These are phyloP conservation scores for Fusarium nodosum DNA, from an alignment of 2,329 filamentous ascomycete species.

Conservation along the genomic window DNA sequence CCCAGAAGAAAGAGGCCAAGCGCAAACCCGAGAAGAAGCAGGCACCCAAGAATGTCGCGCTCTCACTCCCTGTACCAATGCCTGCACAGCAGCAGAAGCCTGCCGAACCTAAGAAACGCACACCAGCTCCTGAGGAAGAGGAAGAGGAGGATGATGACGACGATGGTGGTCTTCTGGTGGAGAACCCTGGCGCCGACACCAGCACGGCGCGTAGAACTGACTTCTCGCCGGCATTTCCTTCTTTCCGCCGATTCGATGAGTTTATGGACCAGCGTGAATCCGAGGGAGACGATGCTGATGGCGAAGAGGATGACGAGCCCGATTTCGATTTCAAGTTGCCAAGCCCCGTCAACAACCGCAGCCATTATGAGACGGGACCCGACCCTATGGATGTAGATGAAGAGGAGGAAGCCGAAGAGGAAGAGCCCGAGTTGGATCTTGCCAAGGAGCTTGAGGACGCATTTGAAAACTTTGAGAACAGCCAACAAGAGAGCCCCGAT, in stretches of 20 bases:
- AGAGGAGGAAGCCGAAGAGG: constrained; percentile 47
- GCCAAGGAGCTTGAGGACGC: constrained; percentile 68
- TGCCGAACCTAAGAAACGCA: constrained; percentile 49
- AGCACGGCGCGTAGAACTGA: constrained; percentile 54
- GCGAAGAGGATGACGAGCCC: constrained; percentile 63
- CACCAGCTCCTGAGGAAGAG: constrained; percentile 60
- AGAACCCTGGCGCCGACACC: constrained; percentile 68
- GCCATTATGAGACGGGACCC: constrained; percentile 43
- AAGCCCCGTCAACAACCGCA: constrained; percentile 63
- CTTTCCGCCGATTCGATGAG: constrained; percentile 66
- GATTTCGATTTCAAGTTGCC: constrained; percentile 66
- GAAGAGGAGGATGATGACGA: constrained; percentile 69
- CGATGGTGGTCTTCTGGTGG: constrained; percentile 69
- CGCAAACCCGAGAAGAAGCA: constrained; percentile 56
- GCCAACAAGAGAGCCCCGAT: constrained; percentile 63
- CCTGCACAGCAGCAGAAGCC: constrained; percentile 39
- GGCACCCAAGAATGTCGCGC: constrained; percentile 52
- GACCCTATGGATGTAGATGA: constrained; percentile 52
- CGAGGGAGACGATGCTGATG: constrained; percentile 62
- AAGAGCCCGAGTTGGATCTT: constrained; percentile 56
- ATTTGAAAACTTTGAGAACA: constrained; percentile 67
- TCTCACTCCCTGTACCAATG: constrained; percentile 55
- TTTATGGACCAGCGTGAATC: constrained; percentile 63
- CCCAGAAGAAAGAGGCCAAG: constrained; percentile 51
- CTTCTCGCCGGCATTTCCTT: constrained; percentile 65